A percentile compares a stretch with the other conserved stretches of the same genome.
Evolutionary conservation across 768 basidiomycete genomes (phyloP).

Genomic region (Multifurca ochricompacta): DNA sequence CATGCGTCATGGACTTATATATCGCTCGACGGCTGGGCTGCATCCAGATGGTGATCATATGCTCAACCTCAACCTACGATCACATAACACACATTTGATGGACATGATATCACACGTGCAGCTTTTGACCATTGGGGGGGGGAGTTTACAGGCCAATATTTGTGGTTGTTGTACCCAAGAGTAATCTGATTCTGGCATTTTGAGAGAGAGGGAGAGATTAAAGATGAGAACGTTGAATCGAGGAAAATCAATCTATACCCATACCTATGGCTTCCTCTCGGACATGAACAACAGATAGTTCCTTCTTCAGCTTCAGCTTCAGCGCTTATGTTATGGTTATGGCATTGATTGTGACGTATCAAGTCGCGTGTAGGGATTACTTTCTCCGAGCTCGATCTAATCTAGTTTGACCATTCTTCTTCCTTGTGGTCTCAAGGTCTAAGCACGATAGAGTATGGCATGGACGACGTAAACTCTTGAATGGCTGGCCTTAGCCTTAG

Average conservation of each 20-base stretch:
- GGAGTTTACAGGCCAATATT: not conserved
- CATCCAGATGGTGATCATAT: not conserved
- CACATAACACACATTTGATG: not conserved
- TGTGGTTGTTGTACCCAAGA: constrained; percentile 2
- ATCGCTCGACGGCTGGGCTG: not conserved
- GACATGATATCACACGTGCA: not conserved
- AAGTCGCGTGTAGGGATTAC: not conserved
- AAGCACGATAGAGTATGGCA: no score
- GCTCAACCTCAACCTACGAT: not conserved
- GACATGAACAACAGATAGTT: no score
- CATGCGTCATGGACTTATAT: not conserved
- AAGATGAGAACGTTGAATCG: not conserved
- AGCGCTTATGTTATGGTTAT: not conserved
- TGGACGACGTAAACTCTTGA: no score
- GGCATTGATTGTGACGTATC: constrained; percentile 12
- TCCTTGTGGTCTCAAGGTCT: not conserved
- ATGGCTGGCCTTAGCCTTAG: no score
- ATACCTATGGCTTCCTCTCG: not conserved
- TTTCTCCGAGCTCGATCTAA: not conserved
- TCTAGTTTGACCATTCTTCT: not conserved
- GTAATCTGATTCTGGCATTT: not conserved
- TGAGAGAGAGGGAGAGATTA: not conserved
- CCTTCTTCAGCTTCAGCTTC: no score
- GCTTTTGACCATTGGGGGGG: not conserved
- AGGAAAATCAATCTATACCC: not conserved